Evolutionary conservation across 164 flowering plant genomes (phyloP).

Genomic region (Tinospora cordifolia): DNA sequence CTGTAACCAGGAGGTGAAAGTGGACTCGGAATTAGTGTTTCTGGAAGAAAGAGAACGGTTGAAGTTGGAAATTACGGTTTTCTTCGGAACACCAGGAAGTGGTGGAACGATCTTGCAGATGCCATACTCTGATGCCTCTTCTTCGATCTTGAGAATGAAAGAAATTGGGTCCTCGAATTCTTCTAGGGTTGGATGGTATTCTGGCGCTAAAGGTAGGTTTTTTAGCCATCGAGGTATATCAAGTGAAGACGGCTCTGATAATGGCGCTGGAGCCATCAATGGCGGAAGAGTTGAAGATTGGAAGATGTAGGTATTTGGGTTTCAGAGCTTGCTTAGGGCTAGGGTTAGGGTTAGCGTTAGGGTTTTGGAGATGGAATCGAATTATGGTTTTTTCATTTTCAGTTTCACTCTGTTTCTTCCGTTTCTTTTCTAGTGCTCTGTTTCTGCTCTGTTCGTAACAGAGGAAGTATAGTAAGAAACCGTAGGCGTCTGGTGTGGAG

Average conservation of each 20-base stretch:
- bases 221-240: constrained; percentile 83
- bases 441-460: no score
- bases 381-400: no score
- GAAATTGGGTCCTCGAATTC: constrained; percentile 97
- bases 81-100: constrained; percentile 52
- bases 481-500: no score
- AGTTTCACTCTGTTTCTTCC: no score
- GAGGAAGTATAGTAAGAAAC: no score
- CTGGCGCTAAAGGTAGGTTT: constrained; percentile 80
- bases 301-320: no score
- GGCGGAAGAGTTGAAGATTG: not conserved
- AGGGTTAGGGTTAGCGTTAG: not conserved
- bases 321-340: not conserved
- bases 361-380: not conserved
- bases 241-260: constrained; percentile 25
- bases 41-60: constrained; percentile 53
- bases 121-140: constrained; percentile 81
- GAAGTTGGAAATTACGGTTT: constrained; percentile 55
- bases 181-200: constrained; percentile 70
- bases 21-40: constrained; percentile 31
- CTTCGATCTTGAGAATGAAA: constrained; percentile 93
- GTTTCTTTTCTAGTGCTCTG: no score
- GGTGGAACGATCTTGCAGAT: constrained; percentile 99
- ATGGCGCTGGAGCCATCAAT: constrained; percentile 24
- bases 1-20: constrained; percentile 89